Conservation (phyloP, 805 yeast species). For the Torulaspora quercuum region DNA sequence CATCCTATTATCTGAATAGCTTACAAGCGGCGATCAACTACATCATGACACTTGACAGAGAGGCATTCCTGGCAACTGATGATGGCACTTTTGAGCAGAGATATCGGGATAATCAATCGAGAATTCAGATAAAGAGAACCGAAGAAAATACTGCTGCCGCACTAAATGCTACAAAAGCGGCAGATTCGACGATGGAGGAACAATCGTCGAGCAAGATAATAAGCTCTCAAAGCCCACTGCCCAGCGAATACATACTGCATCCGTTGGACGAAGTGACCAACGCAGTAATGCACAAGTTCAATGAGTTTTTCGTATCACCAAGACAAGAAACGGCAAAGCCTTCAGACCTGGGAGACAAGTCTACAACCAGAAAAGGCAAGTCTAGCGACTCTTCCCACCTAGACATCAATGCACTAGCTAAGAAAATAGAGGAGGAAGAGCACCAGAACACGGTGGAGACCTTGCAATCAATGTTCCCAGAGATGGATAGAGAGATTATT, state of each 20-base stretch:
- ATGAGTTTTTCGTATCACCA: conserved; percentile 22
- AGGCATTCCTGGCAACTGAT: conserved; percentile 57
- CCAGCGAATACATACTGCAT: conserved; percentile 21
- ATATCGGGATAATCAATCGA: conserved; percentile 44
- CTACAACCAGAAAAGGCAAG: no score
- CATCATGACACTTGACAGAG: conserved; percentile 55
- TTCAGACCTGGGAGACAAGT: no score
- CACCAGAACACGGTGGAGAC: conserved; percentile 46
- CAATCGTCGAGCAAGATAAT: conserved; percentile 1
- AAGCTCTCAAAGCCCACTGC: conserved; percentile 10
- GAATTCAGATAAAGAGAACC: conserved; percentile 30
- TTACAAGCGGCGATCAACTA: conserved; percentile 84
- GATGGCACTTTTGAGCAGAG: conserved; percentile 55
- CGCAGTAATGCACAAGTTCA: conserved; percentile 23
- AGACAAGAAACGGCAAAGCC: conserved; percentile 5
- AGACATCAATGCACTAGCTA: conserved; percentile 33
- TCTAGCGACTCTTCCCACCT: no score
- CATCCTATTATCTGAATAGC: conserved; percentile 88
- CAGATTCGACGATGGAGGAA: conserved; percentile 1
- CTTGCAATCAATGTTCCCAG: conserved; percentile 70
- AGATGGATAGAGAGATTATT: conserved; percentile 62
- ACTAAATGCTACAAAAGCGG: no score
- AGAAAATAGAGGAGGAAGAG: conserved; percentile 42
- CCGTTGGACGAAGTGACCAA: conserved; percentile 32
- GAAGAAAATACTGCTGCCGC: conserved; percentile 21